A percentile compares a stretch with the other conserved stretches of the same genome.
Conservation (phyloP, 345 rosid species). For the Moricandia moricandioides region DNA sequence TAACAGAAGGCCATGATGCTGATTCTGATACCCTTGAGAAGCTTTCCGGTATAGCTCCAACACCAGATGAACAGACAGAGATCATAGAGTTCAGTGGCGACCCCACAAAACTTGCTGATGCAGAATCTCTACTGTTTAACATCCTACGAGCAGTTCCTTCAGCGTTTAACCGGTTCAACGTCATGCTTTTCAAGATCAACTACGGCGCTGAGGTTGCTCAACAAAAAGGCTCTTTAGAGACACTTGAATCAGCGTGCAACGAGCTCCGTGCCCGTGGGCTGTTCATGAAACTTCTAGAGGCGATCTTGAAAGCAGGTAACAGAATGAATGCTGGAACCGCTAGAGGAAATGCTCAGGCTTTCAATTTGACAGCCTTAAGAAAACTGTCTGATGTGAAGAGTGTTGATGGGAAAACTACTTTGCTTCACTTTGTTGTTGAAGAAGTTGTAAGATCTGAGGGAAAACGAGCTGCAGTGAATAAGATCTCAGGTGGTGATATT, state of each 20-base stretch:
- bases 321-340: conserved; percentile 92
- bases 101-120: conserved; percentile 56
- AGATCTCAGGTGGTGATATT: conserved; percentile 37
- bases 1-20: conserved; percentile 59
- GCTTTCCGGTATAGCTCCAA: conserved; percentile 67
- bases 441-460: conserved; percentile 82
- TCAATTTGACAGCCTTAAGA: conserved; percentile 58
- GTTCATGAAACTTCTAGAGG: conserved; percentile 81
- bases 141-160: conserved; percentile 67
- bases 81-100: conserved; percentile 62
- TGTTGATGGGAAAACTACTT: conserved; percentile 72
- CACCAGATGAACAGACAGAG: conserved; percentile 61
- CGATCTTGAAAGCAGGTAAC: conserved; percentile 90
- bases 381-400: conserved; percentile 88
- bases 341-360: conserved; percentile 86
- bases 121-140: conserved; percentile 68
- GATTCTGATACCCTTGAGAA: conserved; percentile 70
- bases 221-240: conserved; percentile 45
- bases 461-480: conserved; percentile 57
- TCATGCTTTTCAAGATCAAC: conserved; percentile 78
- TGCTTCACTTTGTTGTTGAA: conserved; percentile 84
- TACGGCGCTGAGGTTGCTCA: conserved; percentile 56
- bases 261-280: conserved; percentile 73
- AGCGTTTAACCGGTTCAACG: conserved; percentile 58
- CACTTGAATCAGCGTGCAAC: conserved; percentile 59